These are phyloP conservation scores for Penicillium argentinense DNA, from an alignment of 495 filamentous ascomycete genomes.

Conservation along the genomic window DNA sequence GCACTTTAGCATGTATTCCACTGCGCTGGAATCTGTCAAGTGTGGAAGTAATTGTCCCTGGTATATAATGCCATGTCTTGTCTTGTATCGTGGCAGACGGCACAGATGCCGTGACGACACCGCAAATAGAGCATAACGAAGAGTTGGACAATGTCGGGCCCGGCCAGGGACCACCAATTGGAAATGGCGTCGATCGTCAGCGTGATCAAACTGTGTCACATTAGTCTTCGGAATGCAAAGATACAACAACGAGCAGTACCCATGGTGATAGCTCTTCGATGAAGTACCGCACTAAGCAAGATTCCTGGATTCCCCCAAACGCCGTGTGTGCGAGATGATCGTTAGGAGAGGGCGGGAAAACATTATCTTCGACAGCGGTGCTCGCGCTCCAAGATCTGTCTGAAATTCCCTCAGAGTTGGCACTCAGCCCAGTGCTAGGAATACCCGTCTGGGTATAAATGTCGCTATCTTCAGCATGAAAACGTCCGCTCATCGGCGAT, in stretches of 20 bases:
- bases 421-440: too few relatives aligned
- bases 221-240: slow-evolving; percentile 9
- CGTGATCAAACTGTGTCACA: slow-evolving; percentile 25
- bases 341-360: background rate
- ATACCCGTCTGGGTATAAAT: too few relatives aligned
- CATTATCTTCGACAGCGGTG: too few relatives aligned
- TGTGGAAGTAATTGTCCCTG: slow-evolving; percentile 18
- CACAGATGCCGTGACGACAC: slow-evolving; percentile 24
- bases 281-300: slow-evolving; percentile 27
- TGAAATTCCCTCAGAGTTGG: too few relatives aligned
- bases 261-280: slow-evolving; percentile 31
- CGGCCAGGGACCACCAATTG: slow-evolving; percentile 22
- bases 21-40: slow-evolving; percentile 17
- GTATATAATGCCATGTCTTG: slow-evolving; percentile 17
- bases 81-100: slow-evolving; percentile 24
- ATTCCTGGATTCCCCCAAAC: slow-evolving; percentile 15
- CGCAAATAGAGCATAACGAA: slow-evolving; percentile 27
- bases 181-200: slow-evolving; percentile 25
- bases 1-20: slow-evolving; percentile 30
- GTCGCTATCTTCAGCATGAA: too few relatives aligned
- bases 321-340: background rate
- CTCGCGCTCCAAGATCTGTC: too few relatives aligned
- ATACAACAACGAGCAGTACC: too few relatives aligned
- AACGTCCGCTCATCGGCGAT: too few relatives aligned
- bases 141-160: slow-evolving; percentile 16